Evolutionary conservation across 805 yeast genomes (phyloP), one percentile per base, ranked within the genome.

Genomic region (Zygotorulaspora sp.): DNA sequence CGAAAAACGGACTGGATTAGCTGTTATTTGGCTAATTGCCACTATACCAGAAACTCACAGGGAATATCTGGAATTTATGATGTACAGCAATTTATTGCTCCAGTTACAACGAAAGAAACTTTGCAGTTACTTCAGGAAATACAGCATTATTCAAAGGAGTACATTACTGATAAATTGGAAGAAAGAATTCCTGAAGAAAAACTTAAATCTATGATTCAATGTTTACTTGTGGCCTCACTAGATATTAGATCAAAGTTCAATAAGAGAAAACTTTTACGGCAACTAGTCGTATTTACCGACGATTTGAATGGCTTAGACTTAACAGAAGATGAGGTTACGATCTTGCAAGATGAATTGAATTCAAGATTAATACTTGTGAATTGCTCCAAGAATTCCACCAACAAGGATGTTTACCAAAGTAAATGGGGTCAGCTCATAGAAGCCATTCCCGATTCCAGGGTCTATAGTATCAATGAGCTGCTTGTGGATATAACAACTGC

Each of bases 1-100:
- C 53, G 64, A 19, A 59, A 57, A 47, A 59, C 64, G 1, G 62
- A 59, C 39, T 59, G 52, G 50, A 39, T 49, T 13, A 47, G 49
- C 35, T 45, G 52, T 26, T 49, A 41, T 28, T 27, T 53, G 23
- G 48, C 49, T 6, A 57, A 52, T 30, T 45, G 50, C 21, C 29
- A 34, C 13, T 24, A 28, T 9, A 38, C 52, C 3, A 35, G 31
- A 7, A 53, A 55, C 32, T 36, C 48, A 5, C 50, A 47, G 30
- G 39, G 40, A 8, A 44, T 57, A 5, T 53, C 52, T 2, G 46
- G 50, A 32, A 48, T 56, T 11, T 45, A 26, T 30, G 45, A 52
- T 28, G 26, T 53, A 6, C 45, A 40, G 18, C 35, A 43, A 2
- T 43, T 50, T 26, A 32, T 39, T 6, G 55, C 63, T 7, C 61